Base-by-base conservation (phyloP, 352 stramenopile species). In the Globisporangium ultimum region DNA sequence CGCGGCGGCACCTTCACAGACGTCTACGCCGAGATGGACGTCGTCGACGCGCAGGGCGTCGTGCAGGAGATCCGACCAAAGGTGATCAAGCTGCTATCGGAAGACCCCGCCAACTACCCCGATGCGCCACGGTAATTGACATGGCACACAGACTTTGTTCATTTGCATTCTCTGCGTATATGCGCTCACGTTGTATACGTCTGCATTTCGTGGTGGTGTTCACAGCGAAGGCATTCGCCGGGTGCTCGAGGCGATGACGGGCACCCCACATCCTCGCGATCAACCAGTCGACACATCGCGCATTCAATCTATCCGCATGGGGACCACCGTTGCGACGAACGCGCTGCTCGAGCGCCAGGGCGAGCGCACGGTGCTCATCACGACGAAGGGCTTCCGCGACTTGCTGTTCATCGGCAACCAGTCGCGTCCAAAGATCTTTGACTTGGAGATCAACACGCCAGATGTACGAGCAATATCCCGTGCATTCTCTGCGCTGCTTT, bases 341-440 rank as follows among this genome's bases (percentile, higher is more conserved):
- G 97, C 97, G 7, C 77, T 99, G 66, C 72, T 99, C 36, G 97
- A 99, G 75, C 79, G 97, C 47, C 80, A 99, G 55, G 97, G 97
- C 20, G 95, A 98, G 64, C 80, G 87, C 18, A 98, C 93, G 60
- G 96, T 90, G 49, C 79, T 99, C 2, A 72, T 99, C 8, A 98
- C 92, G 12, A 99, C 97, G 11, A 78, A 93, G 56, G 96, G 97
- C 43, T 98, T 99, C 75, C 78, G 78, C 42, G 97, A 99, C 74
- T 70, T 99, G 53, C 80, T 99, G 21, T 95, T 97, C 72, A 99
- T 99, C 77, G 97, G 97, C 32, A 99, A 99, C 74, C 97, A 99
- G 76, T 94, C 92, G n/a, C 87, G 97, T 21, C 93, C 93, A 11
- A 91, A 98, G 70, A 99, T 99, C 68, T 98, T 98, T 53, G 94